phyloP scores from a whole-genome alignment of 306 rosid genomes.

The Sindora glabra region DNA sequence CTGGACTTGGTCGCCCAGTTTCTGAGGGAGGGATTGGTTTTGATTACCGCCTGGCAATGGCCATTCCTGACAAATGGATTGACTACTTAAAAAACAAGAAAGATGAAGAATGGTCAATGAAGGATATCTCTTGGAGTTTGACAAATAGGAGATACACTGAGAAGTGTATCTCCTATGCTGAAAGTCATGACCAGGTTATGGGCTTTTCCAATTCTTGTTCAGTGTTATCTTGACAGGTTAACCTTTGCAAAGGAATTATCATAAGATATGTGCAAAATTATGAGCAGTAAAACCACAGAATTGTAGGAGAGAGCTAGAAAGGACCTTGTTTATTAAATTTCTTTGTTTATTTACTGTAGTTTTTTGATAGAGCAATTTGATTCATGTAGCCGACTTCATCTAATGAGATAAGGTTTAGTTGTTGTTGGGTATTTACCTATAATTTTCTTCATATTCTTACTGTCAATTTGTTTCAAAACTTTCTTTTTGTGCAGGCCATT shows the following conservation, averaged over 20 bases:
- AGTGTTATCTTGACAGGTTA: not conserved
- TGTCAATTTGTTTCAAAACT: not conserved
- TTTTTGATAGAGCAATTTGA: too few species aligned
- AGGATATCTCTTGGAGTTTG: constrained; percentile 62
- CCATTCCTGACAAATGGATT: constrained; percentile 90
- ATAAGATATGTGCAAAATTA: constrained; percentile 2
- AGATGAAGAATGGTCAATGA: constrained; percentile 79
- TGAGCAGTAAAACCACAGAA: constrained; percentile 7
- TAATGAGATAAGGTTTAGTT: too few species aligned
- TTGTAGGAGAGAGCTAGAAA: not conserved
- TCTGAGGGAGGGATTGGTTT: constrained; percentile 78
- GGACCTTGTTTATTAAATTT: constrained; percentile 9
- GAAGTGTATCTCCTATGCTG: constrained; percentile 88
- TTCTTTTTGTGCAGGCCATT: constrained; percentile 57
- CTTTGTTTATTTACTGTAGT: not conserved
- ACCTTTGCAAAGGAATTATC: constrained; percentile 15
- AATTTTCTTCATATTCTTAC: not conserved
- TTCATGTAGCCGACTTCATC: too few species aligned
- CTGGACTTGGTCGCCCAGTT: constrained; percentile 76
- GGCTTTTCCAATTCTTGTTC: not conserved
- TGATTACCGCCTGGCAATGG: constrained; percentile 93
- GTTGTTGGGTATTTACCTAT: too few species aligned
- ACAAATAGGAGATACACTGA: constrained; percentile 92
- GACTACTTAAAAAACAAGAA: constrained; percentile 79
- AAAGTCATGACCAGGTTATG: constrained; percentile 97